These are phyloP conservation scores for Scedosporium minutisporum DNA, from an alignment of 2,329 filamentous ascomycete genomes.

Conservation along the genomic window DNA sequence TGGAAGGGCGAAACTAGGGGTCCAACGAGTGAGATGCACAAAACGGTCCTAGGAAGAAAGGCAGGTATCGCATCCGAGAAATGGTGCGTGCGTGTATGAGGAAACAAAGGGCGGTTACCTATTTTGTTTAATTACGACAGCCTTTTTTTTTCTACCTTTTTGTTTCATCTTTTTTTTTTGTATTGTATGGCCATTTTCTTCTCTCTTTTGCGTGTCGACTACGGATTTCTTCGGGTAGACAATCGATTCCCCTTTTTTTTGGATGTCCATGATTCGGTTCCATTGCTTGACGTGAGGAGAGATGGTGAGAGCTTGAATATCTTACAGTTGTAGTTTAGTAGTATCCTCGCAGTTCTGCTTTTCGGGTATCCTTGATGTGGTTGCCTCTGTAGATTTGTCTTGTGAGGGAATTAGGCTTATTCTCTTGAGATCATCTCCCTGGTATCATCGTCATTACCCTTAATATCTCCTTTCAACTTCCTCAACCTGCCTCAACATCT, in stretches of 20 bases:
- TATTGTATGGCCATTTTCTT: neutral
- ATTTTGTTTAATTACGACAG: conserved; percentile 11
- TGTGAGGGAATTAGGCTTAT: no score
- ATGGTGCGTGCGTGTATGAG: conserved; percentile 1
- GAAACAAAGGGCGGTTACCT: conserved; percentile 8
- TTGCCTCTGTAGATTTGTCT: no score
- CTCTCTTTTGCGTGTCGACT: neutral
- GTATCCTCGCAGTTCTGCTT: no score
- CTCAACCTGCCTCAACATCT: no score
- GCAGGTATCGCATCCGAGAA: neutral
- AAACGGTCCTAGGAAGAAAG: conserved; percentile 5
- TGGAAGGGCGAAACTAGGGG: neutral
- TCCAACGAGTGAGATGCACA: neutral
- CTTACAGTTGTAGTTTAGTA: no score
- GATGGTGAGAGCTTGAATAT: neutral
- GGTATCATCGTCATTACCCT: no score
- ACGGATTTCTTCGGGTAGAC: neutral
- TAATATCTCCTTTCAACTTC: neutral
- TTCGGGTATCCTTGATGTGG: no score
- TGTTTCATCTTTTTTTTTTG: neutral
- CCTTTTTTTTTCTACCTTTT: conserved; percentile 3
- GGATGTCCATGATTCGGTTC: neutral
- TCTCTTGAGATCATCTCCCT: no score
- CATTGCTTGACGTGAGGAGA: neutral
- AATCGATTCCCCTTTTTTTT: neutral